Evolutionary conservation across 176 grass and related monocot species (phyloP).

Genomic region (Melocanna baccifera): DNA sequence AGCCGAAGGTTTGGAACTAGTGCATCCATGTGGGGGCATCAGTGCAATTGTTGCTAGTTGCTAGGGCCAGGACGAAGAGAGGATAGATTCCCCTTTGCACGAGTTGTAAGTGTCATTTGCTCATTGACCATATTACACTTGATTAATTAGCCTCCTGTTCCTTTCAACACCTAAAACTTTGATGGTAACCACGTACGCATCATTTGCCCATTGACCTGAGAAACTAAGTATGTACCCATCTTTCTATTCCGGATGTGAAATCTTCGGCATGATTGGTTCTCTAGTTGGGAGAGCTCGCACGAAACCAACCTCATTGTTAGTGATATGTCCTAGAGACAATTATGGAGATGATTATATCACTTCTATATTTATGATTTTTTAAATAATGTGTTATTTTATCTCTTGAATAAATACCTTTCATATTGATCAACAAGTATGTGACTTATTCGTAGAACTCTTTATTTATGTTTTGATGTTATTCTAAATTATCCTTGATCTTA

Average conservation of each 20-base stretch:
- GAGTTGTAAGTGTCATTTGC: background rate
- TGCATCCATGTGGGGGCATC: conserved; percentile 23
- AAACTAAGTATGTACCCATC: background rate
- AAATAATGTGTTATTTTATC: no score
- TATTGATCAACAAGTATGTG: no score
- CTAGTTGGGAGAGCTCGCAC: background rate
- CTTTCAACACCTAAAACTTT: conserved; percentile 12
- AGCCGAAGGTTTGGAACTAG: conserved; percentile 14
- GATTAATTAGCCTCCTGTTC: background rate
- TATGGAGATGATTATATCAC: no score
- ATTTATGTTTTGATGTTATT: no score
- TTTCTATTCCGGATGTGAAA: background rate
- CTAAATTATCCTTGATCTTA: no score
- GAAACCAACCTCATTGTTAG: background rate
- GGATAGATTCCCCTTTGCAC: conserved; percentile 8
- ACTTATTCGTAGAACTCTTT: no score
- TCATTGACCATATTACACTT: background rate
- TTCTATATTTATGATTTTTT: no score
- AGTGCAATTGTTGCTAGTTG: background rate
- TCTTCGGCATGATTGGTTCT: background rate
- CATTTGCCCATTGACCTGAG: background rate
- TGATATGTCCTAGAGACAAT: no score
- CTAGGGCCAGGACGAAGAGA: background rate
- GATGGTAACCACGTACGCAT: background rate
- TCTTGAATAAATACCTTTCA: no score